These are phyloP conservation scores for Davidsoniella australis DNA, from an alignment of 2,329 filamentous ascomycete species.

Conservation along the genomic window DNA sequence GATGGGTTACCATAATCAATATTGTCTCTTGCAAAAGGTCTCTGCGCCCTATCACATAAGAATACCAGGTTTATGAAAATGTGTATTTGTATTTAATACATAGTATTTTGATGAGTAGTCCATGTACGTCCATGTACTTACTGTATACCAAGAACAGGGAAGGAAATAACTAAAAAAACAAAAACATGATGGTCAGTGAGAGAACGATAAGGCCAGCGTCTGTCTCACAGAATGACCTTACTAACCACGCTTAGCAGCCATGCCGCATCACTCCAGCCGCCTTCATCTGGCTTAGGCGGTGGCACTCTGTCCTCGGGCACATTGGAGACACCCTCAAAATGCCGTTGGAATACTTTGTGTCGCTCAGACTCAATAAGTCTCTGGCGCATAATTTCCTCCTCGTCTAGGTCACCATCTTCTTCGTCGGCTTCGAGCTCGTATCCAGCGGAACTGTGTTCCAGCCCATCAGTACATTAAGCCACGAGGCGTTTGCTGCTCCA, in stretches of 20 bases:
- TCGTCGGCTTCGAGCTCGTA: conserved; percentile 19
- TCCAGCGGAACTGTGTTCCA: conserved; percentile 26
- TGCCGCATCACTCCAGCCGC: conserved; percentile 48
- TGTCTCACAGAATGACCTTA: conserved; percentile 35
- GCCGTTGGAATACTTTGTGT: conserved; percentile 4
- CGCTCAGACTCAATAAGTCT: conserved; percentile 13
- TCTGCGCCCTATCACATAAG: too few relatives aligned
- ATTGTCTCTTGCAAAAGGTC: too few relatives aligned
- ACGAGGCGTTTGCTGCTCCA: conserved; percentile 34
- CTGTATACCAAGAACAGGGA: too few relatives aligned
- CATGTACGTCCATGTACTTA: too few relatives aligned
- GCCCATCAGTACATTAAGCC: conserved; percentile 40
- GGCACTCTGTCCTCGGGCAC: conserved; percentile 30
- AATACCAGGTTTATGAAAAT: too few relatives aligned
- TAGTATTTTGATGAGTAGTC: too few relatives aligned
- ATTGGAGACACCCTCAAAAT: conserved; percentile 16
- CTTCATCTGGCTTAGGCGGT: conserved; percentile 33
- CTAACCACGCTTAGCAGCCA: conserved; percentile 50
- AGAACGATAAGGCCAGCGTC: background rate
- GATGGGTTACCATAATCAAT: too few relatives aligned
- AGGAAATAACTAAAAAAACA: background rate
- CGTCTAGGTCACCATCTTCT: conserved; percentile 25
- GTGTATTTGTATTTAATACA: too few relatives aligned
- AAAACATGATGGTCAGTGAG: background rate
- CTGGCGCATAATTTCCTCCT: conserved; percentile 20